Evolutionary conservation across 2,329 filamentous ascomycete species (phyloP), one percentile per base, ranked within the genome.

Genomic region (Botrytis porri): DNA sequence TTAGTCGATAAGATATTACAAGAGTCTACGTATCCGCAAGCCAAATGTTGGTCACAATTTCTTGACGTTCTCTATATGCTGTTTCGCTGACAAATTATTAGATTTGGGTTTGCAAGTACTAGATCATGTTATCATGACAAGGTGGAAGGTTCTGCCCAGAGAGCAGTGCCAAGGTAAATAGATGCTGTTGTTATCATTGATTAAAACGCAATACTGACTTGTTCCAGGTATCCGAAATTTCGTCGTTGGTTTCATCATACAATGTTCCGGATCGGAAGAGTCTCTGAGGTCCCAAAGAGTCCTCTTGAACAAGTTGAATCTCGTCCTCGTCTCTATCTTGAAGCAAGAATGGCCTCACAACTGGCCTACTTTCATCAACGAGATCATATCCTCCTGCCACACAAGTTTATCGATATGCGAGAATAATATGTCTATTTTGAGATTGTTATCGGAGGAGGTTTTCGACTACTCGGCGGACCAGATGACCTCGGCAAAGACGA

Each of bases 331-430:
- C 79, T 98, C 95, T 73, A 95, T 99, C 76, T 86, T 99, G 81
- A 99, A 99, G 87, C 96, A 99, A 84, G 96, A 99, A 84, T 99
- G 96, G 96, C 96, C 96, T 73, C 95, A 98, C 84, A 97, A 99
- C 86, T 99, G 97, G 96, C 96, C 97, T 18, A 97, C 94, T 32
- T 99, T 99, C 84, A 98, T 99, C 88, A 98, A 98, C 86, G 96
- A 99, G 86, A 99, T 99, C 83, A 94, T 99, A 79, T 92, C 94
- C 35, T 95, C 96, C 72, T 98, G 95, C 84, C 95, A 97, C 82
- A 95, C 93, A 78, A 98, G 93, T 83, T 86, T 99, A 71, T 96
- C 95, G 54, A 97, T 99, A 79, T 99, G 97, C 88, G 96, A 99
- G 85, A 99, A 99, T 86, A 99, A 99, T 87, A 99, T 99, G 96